A percentile compares a stretch with the other conserved stretches of the same genome.
phyloP scores from a whole-genome alignment of 176 grass and related monocot species.

The Aegilops umbellulata region DNA sequence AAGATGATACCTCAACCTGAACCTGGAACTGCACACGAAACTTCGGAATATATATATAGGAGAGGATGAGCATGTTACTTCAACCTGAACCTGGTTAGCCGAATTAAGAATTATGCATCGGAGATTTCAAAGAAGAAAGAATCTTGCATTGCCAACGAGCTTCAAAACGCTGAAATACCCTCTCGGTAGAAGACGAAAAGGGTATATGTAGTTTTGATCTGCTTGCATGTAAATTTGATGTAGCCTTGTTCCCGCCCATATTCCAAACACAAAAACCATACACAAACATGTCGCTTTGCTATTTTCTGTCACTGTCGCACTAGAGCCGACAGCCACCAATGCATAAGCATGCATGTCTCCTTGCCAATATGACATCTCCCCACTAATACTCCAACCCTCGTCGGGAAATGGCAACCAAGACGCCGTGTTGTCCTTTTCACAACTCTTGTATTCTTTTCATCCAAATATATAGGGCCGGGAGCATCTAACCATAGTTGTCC shows the following conservation, averaged over 20 bases:
- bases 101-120: constrained; percentile 1
- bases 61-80: neutral
- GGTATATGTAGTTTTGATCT: too few species aligned
- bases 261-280: neutral
- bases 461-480: too few species aligned
- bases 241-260: neutral
- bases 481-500: too few species aligned
- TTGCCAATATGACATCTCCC: too few species aligned
- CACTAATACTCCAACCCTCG: too few species aligned
- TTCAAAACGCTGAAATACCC: neutral
- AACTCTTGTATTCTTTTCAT: too few species aligned
- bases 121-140: neutral
- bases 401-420: too few species aligned
- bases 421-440: too few species aligned
- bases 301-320: neutral
- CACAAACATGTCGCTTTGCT: neutral
- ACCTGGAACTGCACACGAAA: neutral
- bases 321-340: neutral
- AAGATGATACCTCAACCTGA: too few species aligned
- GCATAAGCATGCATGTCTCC: neutral
- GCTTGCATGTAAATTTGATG: too few species aligned
- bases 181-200: neutral
- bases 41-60: neutral
- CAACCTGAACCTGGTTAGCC: neutral
- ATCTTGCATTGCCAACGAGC: neutral